Evolutionary conservation across 31 red algal species (phyloP), one percentile per base, ranked within the genome.

Genomic region (Odonthalia washingtoniensis): DNA sequence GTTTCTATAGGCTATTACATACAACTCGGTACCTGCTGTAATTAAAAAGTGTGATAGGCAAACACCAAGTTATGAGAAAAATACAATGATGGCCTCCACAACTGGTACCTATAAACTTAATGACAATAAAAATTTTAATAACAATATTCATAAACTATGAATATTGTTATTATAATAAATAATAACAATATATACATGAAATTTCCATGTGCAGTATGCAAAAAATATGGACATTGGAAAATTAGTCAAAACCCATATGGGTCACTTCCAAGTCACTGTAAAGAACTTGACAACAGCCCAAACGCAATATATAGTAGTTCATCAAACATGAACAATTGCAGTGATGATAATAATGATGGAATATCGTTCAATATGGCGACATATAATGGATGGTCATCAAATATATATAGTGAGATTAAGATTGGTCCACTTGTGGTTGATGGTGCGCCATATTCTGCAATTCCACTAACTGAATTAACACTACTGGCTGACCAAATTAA

Each of bases 361-460:
- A 21, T 57, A 9, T 14, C 21, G 9, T 21, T 57, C 49, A 57
- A 57, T 57, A 57, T 57, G 49, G 49, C 49, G n/a, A n/a, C n/a
- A 57, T 57, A 57, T 57, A 21, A 9, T 14, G 21, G 12, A 9
- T 57, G 21, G 49, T 9, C 9, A 14, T 9, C 9, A 57, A 57
- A 57, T 57, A 21, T 14, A 14, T 14, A 57, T 21, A 57, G 12
- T 14, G 49, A 57, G 9, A 57, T 57, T 57, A 53, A 9, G 2
- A 46, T 30, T 45, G 40, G 40, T 30, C 75, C 75, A n/a, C 75
- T 57, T 32, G 41, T 78, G 3, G 42, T 52, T 46, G 42, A 78
- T 24, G 75, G 75, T 36, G 75, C 39, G 53, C 38, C 75, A 30
- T 78, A 78, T 44, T 49, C 17, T 53, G 75, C 31, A 5, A 46